Evolutionary conservation across 2,329 filamentous ascomycete species (phyloP), one percentile per base, ranked within the genome.

Genomic region (Tetracladium maxilliforme): DNA sequence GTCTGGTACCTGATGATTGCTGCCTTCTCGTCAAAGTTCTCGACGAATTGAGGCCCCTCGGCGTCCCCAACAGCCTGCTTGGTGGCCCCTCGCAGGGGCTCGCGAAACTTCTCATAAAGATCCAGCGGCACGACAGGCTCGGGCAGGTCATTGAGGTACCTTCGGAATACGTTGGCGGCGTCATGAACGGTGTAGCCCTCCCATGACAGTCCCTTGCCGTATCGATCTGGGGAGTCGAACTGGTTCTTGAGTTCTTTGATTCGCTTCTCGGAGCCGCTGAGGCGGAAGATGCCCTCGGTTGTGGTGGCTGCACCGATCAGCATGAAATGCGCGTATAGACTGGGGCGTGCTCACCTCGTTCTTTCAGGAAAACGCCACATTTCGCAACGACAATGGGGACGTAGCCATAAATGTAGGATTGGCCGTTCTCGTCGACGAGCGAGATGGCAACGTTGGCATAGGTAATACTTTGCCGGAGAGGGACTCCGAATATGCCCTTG

Each of bases 361-460:
- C 90, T 52, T 98, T 98, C 37, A 98, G 51, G 39, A 86, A 98
- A 4, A 98, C 86, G 33, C 90, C 90, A 48, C 90, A 95, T 51
- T 98, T 98, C 18, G 90, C 90, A 27, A 98, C 87, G 21, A 98
- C 87, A 36, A 98, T 95, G 11, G 90, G 90, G 6, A 98, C 87
- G 44, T 95, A 95, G 43, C 90, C 90, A 49, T 95, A 98, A 27
- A 95, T 94, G 50, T 93, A 95, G 54, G 83, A 93, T 49, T 90
- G 73, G 16, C 87, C 87, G 37, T 90, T 69, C 37, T 87, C 82
- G 47, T 95, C 86, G 37, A 90, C 80, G 15, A 98, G 68, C 13
- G 87, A 95, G 43, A 98, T 98, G 35, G 90, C 90, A 32, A 98
- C 90, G 45, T 95, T 98, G 30, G 90, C 90, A 49, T 98, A 95